Base-by-base conservation (phyloP, 202 grass and related monocot species). In the Carex arenaria region DNA sequence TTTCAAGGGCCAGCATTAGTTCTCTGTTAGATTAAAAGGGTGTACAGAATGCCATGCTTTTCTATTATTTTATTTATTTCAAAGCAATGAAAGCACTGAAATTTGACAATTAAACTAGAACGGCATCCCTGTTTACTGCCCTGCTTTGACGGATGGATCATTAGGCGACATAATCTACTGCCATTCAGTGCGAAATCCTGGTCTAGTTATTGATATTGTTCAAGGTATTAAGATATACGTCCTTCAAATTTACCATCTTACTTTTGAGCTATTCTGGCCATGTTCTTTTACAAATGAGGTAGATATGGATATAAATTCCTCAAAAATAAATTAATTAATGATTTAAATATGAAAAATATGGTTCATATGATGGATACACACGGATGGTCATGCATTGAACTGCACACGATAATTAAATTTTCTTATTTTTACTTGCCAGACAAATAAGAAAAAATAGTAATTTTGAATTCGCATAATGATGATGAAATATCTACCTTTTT, bases 111-210 rank as follows among this genome's bases (percentile, higher is more conserved):
- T 88, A 84, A 72, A 67, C 61, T 86, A 97, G 94, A 94, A 97
- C 67, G 84, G 81, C 55, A 97, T 94, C 67, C 91, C 89, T 89
- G 91, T 97, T 40, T 97, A 92, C 87, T 89, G 94, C 75, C 94
- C 88, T 31, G 66, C 88, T 45, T 83, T 89, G 84, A 94, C 90
- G 56, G 95, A 93, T 94, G 94, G 94, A 84, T 97, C 95, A 85
- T 80, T 98, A 56, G 95, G 95, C 62, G 95, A 95, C 88, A 98
- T 98, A 89, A 30, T 98, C 38, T 98, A 93, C 62, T 95, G 95
- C 72, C 95, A 98, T 51, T 89, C 95, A 81, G 89, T 98, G 38
- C 87, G 84, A 47, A 95, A 87, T 81, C 95, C 91, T 87, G 95
- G 95, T 83, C 86, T 98, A 86, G 72, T 95, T 80, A 90, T 98